Percentiles rank a stretch among this genome's conserved stretches.
Conservation (phyloP, 2,329 filamentous ascomycete genomes). For the Hypoxylon sp. region DNA sequence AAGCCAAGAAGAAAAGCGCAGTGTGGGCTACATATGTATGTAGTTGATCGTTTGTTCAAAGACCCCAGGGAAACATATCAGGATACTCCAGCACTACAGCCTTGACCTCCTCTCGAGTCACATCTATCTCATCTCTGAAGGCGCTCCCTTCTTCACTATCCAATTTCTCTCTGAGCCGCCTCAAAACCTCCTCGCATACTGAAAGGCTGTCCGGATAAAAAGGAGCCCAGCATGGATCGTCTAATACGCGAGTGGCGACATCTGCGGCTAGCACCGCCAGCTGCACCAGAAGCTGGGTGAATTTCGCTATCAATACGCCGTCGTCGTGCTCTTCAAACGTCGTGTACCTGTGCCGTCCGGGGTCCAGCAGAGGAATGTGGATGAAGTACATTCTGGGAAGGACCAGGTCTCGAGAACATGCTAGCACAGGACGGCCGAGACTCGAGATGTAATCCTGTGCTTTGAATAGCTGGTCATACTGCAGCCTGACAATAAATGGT, state of each 20-base stretch:
- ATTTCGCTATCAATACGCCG: not conserved
- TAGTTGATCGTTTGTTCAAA: not conserved
- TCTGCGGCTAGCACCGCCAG: not conserved
- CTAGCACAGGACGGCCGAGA: no score
- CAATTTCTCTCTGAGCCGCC: not conserved
- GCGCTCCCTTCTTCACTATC: not conserved
- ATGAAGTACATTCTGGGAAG: slow-evolving; percentile 2
- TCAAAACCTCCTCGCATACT: not conserved
- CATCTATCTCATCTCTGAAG: not conserved
- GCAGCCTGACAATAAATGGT: no score
- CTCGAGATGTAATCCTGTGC: no score
- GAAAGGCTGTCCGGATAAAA: not conserved
- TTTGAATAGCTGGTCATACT: no score
- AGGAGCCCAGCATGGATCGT: not conserved
- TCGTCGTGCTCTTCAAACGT: not conserved
- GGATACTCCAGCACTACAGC: not conserved
- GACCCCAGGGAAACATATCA: not conserved
- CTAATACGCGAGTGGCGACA: not conserved
- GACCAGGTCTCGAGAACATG: no score
- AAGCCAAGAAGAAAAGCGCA: no score
- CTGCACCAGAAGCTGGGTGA: not conserved
- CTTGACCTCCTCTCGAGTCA: not conserved
- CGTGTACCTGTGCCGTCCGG: not conserved
- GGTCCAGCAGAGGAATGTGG: slow-evolving; percentile 11
- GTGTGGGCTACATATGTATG: not conserved